Conservation (phyloP, 1,284 basidiomycete species). For the Tilletia indica region DNA sequence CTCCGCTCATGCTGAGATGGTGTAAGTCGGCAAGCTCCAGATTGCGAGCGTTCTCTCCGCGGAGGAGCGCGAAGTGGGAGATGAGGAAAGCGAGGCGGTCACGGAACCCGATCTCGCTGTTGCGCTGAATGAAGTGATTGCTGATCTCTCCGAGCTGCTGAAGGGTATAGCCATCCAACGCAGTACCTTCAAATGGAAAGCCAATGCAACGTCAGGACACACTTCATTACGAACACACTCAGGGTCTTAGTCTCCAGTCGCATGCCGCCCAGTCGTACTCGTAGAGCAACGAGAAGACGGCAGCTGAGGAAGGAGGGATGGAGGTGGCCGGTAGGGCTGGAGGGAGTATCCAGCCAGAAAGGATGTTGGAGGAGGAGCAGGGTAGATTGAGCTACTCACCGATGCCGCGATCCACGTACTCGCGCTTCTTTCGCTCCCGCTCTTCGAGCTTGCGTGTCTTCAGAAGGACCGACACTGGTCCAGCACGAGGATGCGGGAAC, state of each 20-base stretch:
- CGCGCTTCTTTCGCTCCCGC: background rate
- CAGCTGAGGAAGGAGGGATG: no score
- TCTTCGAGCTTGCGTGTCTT: background rate
- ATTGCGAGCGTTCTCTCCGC: background rate
- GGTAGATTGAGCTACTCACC: no score
- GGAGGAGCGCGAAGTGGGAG: conserved; percentile 5
- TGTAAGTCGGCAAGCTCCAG: conserved; percentile 6
- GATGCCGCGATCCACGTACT: background rate
- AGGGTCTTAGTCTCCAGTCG: no score
- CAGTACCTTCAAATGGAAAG: no score
- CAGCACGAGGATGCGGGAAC: background rate
- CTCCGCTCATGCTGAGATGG: background rate
- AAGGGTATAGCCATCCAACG: background rate
- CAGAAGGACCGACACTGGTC: background rate
- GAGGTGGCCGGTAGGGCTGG: no score
- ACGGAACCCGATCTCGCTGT: background rate
- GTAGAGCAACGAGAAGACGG: no score
- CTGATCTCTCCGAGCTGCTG: background rate
- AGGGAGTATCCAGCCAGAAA: no score
- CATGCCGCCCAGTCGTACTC: no score
- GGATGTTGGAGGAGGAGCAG: no score
- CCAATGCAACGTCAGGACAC: no score
- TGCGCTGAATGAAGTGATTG: background rate
- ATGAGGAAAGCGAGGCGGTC: background rate
- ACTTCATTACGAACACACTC: no score